phyloP scores from a whole-genome alignment of 495 filamentous ascomycete genomes.

The Aspergillus diversus region DNA sequence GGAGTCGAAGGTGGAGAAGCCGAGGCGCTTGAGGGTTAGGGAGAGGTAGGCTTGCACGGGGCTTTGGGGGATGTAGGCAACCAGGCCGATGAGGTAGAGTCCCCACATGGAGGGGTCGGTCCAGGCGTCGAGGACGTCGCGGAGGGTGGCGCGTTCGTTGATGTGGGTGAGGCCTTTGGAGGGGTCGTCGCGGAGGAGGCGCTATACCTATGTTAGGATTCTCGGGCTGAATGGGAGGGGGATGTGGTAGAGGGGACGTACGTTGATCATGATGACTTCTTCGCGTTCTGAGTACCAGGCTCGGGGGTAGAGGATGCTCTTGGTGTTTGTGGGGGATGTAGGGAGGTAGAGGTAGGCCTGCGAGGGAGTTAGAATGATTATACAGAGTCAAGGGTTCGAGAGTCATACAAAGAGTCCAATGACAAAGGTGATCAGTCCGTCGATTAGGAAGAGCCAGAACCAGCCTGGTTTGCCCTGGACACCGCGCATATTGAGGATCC shows the following conservation, averaged over 20 bases:
- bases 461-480: constrained; percentile 50
- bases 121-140: constrained; percentile 36
- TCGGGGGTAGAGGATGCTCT: constrained; percentile 49
- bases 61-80: constrained; percentile 50
- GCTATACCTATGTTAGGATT: constrained; percentile 21
- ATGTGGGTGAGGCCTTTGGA: constrained; percentile 50
- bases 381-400: background rate
- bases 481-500: constrained; percentile 55
- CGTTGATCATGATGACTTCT: constrained; percentile 53
- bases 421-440: constrained; percentile 37
- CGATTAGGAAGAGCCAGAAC: constrained; percentile 58
- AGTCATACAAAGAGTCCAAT: constrained; percentile 34
- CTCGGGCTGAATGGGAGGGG: background rate
- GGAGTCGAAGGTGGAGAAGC: constrained; percentile 49
- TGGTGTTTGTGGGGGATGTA: constrained; percentile 55
- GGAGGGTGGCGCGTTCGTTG: constrained; percentile 32
- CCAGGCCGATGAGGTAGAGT: constrained; percentile 48
- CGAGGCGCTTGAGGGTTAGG: constrained; percentile 42
- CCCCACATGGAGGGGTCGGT: constrained; percentile 47
- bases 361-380: background rate
- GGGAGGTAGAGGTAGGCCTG: constrained; percentile 40
- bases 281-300: constrained; percentile 59
- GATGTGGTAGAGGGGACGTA: constrained; percentile 1
- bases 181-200: constrained; percentile 55
- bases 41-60: constrained; percentile 48